These are phyloP conservation scores for Candida silvicultrix DNA, from an alignment of 805 yeast genomes.

Conservation along the genomic window DNA sequence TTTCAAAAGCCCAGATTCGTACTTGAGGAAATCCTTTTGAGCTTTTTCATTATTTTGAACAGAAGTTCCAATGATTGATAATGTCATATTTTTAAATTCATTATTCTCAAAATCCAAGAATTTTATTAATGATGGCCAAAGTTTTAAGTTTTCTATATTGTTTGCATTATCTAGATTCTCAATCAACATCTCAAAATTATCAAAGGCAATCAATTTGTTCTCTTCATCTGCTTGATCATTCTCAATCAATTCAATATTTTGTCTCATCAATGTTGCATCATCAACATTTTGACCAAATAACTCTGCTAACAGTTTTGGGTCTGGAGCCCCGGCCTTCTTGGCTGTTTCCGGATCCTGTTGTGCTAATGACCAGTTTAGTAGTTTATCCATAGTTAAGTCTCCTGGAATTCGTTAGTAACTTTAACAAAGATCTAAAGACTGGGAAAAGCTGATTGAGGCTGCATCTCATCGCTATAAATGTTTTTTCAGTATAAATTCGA, in stretches of 20 bases:
- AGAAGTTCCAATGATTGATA: constrained; percentile 81
- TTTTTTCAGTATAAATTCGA: background rate
- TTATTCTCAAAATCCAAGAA: constrained; percentile 39
- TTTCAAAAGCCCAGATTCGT: constrained; percentile 39
- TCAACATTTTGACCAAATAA: constrained; percentile 76
- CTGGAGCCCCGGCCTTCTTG: constrained; percentile 60
- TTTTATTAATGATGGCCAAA: constrained; percentile 70
- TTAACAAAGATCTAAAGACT: no score
- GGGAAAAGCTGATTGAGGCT: no score
- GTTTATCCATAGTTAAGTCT: constrained; percentile 62
- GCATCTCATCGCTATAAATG: background rate
- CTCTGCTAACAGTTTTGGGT: constrained; percentile 73
- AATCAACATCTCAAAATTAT: constrained; percentile 87
- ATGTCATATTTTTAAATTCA: constrained; percentile 50
- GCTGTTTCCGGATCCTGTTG: constrained; percentile 68
- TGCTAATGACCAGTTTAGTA: constrained; percentile 90
- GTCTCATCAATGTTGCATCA: constrained; percentile 84
- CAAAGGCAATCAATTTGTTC: constrained; percentile 69
- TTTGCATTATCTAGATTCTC: constrained; percentile 95
- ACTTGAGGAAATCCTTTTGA: constrained; percentile 58
- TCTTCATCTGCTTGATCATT: constrained; percentile 56
- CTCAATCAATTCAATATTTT: constrained; percentile 55
- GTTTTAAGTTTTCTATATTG: constrained; percentile 72
- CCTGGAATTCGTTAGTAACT: no score
- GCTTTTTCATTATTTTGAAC: constrained; percentile 83